Evolutionary conservation across 371 early-diverging fungal species (phyloP).

Genomic region (Haplosporangium sp.): DNA sequence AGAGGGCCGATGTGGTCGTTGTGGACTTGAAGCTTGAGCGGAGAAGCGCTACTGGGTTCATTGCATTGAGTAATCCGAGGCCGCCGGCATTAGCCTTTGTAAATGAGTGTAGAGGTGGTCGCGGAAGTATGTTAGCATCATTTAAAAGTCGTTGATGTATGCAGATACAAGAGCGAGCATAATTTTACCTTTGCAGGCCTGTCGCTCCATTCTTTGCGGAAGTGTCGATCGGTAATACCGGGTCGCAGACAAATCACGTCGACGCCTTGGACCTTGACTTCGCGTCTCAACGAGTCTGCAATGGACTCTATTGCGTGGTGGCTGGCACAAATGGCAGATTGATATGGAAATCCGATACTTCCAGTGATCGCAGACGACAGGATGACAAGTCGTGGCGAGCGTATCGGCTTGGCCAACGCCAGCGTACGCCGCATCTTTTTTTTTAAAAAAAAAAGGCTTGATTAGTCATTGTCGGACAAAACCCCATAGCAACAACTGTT

Average conservation of each 20-base stretch:
- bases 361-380: conserved; percentile 37
- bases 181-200: conserved; percentile 14
- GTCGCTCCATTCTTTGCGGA: conserved; percentile 29
- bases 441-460: not conserved
- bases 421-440: conserved; percentile 32
- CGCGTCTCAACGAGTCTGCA: conserved; percentile 52
- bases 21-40: conserved; percentile 15
- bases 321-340: conserved; percentile 42
- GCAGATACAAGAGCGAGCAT: too few species aligned
- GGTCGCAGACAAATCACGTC: conserved; percentile 37
- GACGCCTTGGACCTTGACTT: conserved; percentile 31
- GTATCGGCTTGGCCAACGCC: conserved; percentile 31
- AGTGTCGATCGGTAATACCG: conserved; percentile 24
- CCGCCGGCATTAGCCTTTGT: conserved; percentile 15
- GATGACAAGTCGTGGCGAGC: conserved; percentile 32
- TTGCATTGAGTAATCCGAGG: conserved; percentile 18
- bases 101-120: not conserved
- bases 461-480: not conserved
- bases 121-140: not conserved
- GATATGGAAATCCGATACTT: conserved; percentile 35
- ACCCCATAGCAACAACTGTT: not conserved
- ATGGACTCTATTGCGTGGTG: conserved; percentile 46
- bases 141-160: not conserved
- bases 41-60: conserved; percentile 25
- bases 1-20: conserved; percentile 22